These are phyloP conservation scores for Lithocarpus polystachyus DNA, from an alignment of 306 rosid species.

Conservation along the genomic window DNA sequence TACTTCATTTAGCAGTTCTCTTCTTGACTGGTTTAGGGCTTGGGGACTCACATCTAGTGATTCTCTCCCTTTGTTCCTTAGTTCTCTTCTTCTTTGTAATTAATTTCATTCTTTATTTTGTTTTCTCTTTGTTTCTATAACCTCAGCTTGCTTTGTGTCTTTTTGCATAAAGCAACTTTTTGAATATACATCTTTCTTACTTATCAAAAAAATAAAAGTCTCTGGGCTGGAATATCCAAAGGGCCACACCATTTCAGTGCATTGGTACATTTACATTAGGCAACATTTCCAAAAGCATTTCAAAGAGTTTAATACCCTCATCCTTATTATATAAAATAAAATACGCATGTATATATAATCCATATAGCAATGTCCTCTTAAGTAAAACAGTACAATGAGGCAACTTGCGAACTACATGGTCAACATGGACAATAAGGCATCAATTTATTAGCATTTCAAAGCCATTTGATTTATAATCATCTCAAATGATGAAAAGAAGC, in stretches of 20 bases:
- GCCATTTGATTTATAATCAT: constrained; percentile 1
- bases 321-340: neutral
- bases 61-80: too few species aligned
- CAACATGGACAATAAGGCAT: neutral
- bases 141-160: too few species aligned
- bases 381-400: neutral
- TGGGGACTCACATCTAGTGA: too few species aligned
- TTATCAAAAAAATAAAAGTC: neutral
- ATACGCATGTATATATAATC: neutral
- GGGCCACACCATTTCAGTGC: neutral
- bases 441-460: neutral
- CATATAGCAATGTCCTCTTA: neutral
- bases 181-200: too few species aligned
- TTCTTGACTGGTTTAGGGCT: too few species aligned
- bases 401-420: neutral
- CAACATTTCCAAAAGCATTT: neutral
- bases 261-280: neutral
- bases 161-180: too few species aligned
- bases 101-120: too few species aligned
- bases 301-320: neutral
- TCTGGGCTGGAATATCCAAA: neutral
- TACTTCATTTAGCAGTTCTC: too few species aligned
- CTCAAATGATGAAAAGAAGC: neutral
- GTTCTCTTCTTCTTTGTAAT: too few species aligned
- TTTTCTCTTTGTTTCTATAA: too few species aligned